Conservation (phyloP, 441 rosid genomes). For the California macrophylla region DNA sequence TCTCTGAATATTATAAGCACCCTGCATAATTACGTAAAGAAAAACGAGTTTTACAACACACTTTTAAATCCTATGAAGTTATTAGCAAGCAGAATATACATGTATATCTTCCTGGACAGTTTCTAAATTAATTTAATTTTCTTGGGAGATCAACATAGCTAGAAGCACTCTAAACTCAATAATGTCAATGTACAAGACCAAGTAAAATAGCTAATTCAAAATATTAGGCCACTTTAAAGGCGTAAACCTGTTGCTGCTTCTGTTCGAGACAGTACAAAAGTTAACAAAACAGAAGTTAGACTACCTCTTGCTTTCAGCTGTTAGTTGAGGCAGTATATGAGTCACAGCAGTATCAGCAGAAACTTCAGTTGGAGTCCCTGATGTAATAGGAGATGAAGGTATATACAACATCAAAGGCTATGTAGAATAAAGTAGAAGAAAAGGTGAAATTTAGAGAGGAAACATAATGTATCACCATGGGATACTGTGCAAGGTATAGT, state of each 20-base stretch:
- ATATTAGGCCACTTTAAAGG: neutral
- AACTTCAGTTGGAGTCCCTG: slow-evolving; percentile 50
- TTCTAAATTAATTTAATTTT: neutral
- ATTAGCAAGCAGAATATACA: neutral
- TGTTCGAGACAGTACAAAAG: neutral
- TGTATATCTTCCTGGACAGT: neutral
- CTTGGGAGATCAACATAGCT: neutral
- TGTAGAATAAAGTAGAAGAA: neutral
- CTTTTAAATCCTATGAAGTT: neutral
- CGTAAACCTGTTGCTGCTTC: neutral
- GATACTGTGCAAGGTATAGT: slow-evolving; percentile 61
- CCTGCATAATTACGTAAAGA: slow-evolving; percentile 32
- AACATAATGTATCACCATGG: slow-evolving; percentile 36
- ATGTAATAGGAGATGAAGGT: slow-evolving; percentile 12
- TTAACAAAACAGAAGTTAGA: slow-evolving; percentile 9
- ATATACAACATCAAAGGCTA: slow-evolving; percentile 7
- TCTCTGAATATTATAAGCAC: slow-evolving; percentile 62
- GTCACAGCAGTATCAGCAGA: slow-evolving; percentile 45
- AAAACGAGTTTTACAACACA: neutral
- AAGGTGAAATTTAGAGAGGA: neutral
- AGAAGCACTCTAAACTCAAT: neutral
- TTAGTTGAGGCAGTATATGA: slow-evolving; percentile 57
- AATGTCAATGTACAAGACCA: neutral
- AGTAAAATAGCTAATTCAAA: neutral
- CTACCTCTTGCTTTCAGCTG: slow-evolving; percentile 80